These are phyloP conservation scores for Neurospora sp. DNA, from an alignment of 495 filamentous ascomycete species.

Conservation along the genomic window DNA sequence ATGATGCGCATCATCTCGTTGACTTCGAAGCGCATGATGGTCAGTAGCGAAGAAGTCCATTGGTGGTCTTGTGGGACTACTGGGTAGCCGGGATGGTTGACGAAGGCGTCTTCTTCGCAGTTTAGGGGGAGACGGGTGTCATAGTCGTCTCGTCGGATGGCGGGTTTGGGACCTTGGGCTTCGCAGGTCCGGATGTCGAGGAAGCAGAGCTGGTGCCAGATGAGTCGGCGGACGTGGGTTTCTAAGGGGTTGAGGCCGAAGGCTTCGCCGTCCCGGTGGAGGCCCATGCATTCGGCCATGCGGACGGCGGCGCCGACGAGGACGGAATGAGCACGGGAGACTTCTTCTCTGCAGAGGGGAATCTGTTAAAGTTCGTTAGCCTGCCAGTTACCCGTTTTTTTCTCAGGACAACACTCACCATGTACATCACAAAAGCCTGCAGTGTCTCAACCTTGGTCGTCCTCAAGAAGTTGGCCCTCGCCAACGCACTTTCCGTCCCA, in stretches of 20 bases:
- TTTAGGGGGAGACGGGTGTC: slow-evolving; percentile 60
- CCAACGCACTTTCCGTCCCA: slow-evolving; percentile 53
- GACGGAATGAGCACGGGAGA: slow-evolving; percentile 62
- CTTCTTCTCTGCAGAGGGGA: slow-evolving; percentile 56
- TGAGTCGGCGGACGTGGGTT: slow-evolving; percentile 60
- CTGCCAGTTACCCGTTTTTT: background rate
- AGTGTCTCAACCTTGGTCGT: slow-evolving; percentile 62
- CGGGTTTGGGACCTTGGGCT: slow-evolving; percentile 57
- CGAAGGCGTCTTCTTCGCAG: slow-evolving; percentile 51
- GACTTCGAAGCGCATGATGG: slow-evolving; percentile 58
- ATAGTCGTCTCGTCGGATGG: slow-evolving; percentile 61
- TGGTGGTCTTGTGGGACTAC: slow-evolving; percentile 31
- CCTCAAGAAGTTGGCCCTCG: slow-evolving; percentile 56
- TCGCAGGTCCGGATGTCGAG: slow-evolving; percentile 71
- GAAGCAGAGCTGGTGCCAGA: slow-evolving; percentile 68
- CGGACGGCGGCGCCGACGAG: slow-evolving; percentile 59
- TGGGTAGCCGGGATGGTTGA: slow-evolving; percentile 18
- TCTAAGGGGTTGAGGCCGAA: slow-evolving; percentile 58
- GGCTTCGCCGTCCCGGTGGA: slow-evolving; percentile 59
- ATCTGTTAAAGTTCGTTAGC: slow-evolving; percentile 38
- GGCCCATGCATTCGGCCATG: slow-evolving; percentile 66
- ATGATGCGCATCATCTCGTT: slow-evolving; percentile 62
- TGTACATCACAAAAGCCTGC: slow-evolving; percentile 65
- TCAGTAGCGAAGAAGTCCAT: slow-evolving; percentile 59
- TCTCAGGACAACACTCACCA: slow-evolving; percentile 34